Base-by-base conservation (phyloP, 140 eudicot genomes). In the Cichorium intybus region DNA sequence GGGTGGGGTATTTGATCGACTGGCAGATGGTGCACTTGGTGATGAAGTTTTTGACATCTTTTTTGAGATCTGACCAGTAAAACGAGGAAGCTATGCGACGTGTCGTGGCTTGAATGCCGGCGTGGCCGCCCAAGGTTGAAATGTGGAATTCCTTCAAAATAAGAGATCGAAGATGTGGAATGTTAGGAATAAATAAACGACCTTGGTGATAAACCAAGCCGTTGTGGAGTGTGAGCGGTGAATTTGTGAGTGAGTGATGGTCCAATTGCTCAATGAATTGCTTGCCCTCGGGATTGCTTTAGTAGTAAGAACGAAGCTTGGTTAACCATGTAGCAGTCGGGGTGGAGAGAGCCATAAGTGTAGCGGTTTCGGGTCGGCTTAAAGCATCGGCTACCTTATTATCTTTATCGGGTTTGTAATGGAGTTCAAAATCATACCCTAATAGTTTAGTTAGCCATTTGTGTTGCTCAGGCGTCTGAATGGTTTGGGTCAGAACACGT, bases 131-230 rank as follows among this genome's bases (percentile, higher is more conserved):
- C 10, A 57, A 15, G 1, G 43, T 17, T 28, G 63, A 27, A n/a
- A 14, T 33, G 24, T 57, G 63, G 7, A 57, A 57, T 18, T 57
- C 63, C 23, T 57, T 31, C 59, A 53, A 53, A 53, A 53, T 53
- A 53, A 53, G 59, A 18, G 12, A 51, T 18, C 56, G 26, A 5
- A 51, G 10, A 7, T 51, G 26, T 51, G 56, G 27, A 51, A 23
- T 24, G n/a, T 53, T 53, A 53, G 59, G 59, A 10, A 53, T 53
- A 53, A 53, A 9, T 24, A 53, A 23, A 53, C 59, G 59, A 53
- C 59, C 59, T 53, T 53, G 59, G 31, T 53, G 7, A 24, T 53
- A 53, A 24, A 53, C 59, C 31, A 53, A 24, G 31, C 59, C 59
- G 7, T 53, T 11, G 3, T 23, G 59, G 16, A 53, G 29, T 4